Conservation (phyloP, 2,329 filamentous ascomycete species). For the Magnaporthales sp. region DNA sequence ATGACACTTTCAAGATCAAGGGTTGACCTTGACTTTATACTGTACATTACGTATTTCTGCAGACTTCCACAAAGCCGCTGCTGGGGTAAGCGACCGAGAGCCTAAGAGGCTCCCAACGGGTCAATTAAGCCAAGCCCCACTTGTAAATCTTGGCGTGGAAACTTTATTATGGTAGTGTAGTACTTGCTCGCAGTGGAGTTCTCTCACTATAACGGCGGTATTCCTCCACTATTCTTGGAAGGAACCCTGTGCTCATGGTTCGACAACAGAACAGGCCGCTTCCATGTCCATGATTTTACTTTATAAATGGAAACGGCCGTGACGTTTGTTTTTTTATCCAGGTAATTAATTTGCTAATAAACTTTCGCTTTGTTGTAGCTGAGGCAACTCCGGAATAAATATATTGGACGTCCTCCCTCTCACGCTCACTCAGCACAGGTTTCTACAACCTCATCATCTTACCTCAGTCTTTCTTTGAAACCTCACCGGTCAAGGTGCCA, state of each 20-base stretch:
- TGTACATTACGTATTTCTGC: not conserved
- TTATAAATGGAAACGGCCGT: not conserved
- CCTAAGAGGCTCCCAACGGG: no score
- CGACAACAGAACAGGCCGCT: not conserved
- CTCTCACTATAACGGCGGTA: no score
- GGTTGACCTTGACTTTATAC: not conserved
- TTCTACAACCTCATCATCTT: not conserved
- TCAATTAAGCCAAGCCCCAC: no score
- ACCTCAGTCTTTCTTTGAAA: constrained; percentile 4
- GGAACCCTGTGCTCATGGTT: no score
- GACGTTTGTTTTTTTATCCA: not conserved
- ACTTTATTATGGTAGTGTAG: no score
- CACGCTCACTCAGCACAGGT: not conserved
- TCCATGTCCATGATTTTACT: not conserved
- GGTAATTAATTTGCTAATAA: not conserved
- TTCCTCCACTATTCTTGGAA: no score
- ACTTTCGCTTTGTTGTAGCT: no score
- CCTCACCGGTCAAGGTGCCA: not conserved
- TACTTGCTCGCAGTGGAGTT: no score
- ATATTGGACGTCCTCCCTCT: not conserved
- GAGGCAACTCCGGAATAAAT: not conserved
- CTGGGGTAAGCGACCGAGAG: no score
- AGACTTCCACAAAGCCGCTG: not conserved
- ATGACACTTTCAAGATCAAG: not conserved
- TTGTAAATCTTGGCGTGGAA: no score